Evolutionary conservation across 148 eudicot genomes (phyloP), one percentile per base, ranked within the genome.

Genomic region (Salicornia ramosissima): DNA sequence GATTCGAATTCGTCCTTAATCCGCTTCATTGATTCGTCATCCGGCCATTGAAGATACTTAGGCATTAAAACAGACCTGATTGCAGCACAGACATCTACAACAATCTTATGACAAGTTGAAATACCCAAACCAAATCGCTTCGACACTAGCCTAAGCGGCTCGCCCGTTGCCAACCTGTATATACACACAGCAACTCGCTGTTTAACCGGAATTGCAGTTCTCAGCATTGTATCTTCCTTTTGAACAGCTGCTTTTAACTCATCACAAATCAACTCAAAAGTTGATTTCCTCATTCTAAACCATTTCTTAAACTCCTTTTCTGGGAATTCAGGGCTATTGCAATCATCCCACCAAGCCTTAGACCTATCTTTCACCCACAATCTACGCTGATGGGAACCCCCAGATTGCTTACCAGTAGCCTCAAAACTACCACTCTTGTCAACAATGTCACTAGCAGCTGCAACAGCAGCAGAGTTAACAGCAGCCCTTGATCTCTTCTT

Each of bases 61-160:
- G 96, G 96, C 97, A 92, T 92, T 53, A 92, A 79, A 14, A 92
- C 97, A 24, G 80, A 82, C 71, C 83, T 80, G 5, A 92, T 92
- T 0, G 97, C 97, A 2, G 85, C 71, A 72, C 97, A 92, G 61
- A 92, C 97, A 75, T 92, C 97, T 31, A 92, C 82, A 33, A 92
- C 93, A 57, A 92, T 86, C 79, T 92, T 89, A 68, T 92, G 97
- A 52, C 97, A 92, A 16, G 97, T 92, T 2, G 97, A 92, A n/a
- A 92, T 87, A 2, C 97, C 97, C 51, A 92, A 82, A 0, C 97
- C 97, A 46, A 92, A 92, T 36, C 86, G 74, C 76, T 89, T 89
- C 15, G 97, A 89, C 21, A 92, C 96, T 2, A 87, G 68, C 69
- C 97, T 76, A 29, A 92, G 86, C 0, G 97, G 92, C 82, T 92